Evolutionary conservation across 208 protist species (phyloP), one percentile per base, ranked within the genome.

Genomic region (Crithidia mellificae): DNA sequence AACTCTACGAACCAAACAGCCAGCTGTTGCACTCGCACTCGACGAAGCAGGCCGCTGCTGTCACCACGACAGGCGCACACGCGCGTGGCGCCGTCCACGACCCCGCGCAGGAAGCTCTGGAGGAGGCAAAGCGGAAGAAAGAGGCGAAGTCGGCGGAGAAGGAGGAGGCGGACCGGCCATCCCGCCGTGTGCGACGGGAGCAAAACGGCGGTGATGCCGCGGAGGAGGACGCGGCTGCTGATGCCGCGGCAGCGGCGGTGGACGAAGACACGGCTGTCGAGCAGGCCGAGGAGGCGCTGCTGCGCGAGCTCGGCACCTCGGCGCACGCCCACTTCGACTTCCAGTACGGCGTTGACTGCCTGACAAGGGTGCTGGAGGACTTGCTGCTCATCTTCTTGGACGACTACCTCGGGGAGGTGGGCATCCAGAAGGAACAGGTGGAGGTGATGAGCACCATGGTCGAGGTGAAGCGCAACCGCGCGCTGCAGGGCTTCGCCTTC

Each of bases 361-460:
- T 96, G 25, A 93, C 84, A 14, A 56, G 63, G 2, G 80, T 86
- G 46, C 53, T 94, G 43, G 85, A 93, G 58, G 84, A 90, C 49
- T 58, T 95, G 25, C 81, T 97, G 67, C 71, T 74, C 34, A 90
- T 95, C 74, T 91, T 96, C 63, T 70, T 96, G 11, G 92, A 96
- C 66, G 92, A 95, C 87, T 96, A 97, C 82, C 90, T 97, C 47
- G 92, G 90, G 17, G 89, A 93, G 63, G 76, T 93, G 0, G 87
- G 89, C 8, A 68, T 78, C 58, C 88, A 97, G 72, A 97, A 97
- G 78, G 87, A 94, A 74, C 86, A 93, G 75, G 84, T 90, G 63
- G 92, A 97, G 74, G 65, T 97, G 43, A 94, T 94, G 87, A 94
- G 87, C 70, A 95, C 81, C 34, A 97, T 97, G 90, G 72, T 90